These are phyloP conservation scores for Nigrospora oryzae DNA, from an alignment of 2,329 filamentous ascomycete species.

Conservation along the genomic window DNA sequence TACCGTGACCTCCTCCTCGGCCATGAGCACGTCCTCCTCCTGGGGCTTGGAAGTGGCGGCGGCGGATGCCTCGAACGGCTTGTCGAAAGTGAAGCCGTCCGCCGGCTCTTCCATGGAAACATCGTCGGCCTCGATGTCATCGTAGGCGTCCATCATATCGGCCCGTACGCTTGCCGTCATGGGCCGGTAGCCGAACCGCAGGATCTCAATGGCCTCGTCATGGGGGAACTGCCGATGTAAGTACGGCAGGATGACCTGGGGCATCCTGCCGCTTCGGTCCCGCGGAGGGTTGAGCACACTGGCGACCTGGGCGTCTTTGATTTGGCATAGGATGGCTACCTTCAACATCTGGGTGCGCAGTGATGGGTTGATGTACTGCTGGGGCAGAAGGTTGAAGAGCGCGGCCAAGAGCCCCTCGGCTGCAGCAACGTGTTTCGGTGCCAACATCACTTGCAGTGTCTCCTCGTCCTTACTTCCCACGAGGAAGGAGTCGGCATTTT, in stretches of 20 bases:
- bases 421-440: conserved; percentile 40
- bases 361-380: conserved; percentile 59
- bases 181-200: conserved; percentile 51
- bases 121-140: conserved; percentile 23
- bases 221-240: conserved; percentile 57
- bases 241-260: conserved; percentile 73
- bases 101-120: conserved; percentile 12
- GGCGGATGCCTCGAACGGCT: conserved; percentile 8
- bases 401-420: conserved; percentile 54
- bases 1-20: conserved; percentile 3
- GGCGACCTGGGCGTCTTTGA: conserved; percentile 67
- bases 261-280: conserved; percentile 52
- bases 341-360: conserved; percentile 71
- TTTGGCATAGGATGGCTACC: conserved; percentile 63
- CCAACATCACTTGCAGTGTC: conserved; percentile 22
- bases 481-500: conserved; percentile 69
- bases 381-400: conserved; percentile 55
- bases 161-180: conserved; percentile 15
- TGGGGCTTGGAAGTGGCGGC: conserved; percentile 2
- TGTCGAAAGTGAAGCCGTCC: conserved; percentile 14
- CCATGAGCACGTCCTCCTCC: not conserved
- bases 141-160: conserved; percentile 25
- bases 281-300: conserved; percentile 74
- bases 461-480: conserved; percentile 27
- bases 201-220: conserved; percentile 60